Evolutionary conservation across 768 basidiomycete species (phyloP), one percentile per base, ranked within the genome.

Genomic region (Solioccasus polychromus): DNA sequence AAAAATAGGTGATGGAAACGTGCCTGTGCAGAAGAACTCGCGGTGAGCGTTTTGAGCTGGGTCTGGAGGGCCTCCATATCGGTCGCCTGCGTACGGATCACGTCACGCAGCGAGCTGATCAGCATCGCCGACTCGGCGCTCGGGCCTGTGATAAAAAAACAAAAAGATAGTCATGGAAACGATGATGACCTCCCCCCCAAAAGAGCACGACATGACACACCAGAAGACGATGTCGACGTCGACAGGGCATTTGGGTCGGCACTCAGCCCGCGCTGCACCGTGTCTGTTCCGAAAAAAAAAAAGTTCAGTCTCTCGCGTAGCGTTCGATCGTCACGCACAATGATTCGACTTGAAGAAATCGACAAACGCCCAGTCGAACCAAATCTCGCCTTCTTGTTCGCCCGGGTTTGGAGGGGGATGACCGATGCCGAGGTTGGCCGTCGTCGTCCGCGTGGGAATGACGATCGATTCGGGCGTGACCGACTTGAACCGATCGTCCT

Each of bases 261-360:
- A 11, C 79, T 75, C 43, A 90, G 71, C 26, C 82, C 85, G 39
- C 85, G 76, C 58, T 92, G 89, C 3, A 90, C 72, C 14, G 88
- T 79, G 67, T 88, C 88, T 90, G n/a, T 36, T 42, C 7, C 32
- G 32, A 34, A 11, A 34, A 12, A 34, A 7, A 18, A 32, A 5
- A 34, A 66, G 88, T 62, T n/a, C n/a, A n/a, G n/a, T n/a, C n/a
- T n/a, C n/a, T n/a, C n/a, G n/a, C n/a, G n/a, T n/a, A n/a, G n/a
- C n/a, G n/a, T n/a, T n/a, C n/a, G n/a, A n/a, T n/a, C n/a, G n/a
- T n/a, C n/a, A n/a, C n/a, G n/a, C 57, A 95, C 95, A 91, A 60
- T 93, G 96, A 60, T 95, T 94, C 36, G 91, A 93, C 71, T 98
- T 98, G 88, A 92, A 94, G 65, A 97, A 99, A 66, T 99, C 96